Base-by-base conservation (phyloP, 2,329 filamentous ascomycete species). In the Aspergillus sp. region DNA sequence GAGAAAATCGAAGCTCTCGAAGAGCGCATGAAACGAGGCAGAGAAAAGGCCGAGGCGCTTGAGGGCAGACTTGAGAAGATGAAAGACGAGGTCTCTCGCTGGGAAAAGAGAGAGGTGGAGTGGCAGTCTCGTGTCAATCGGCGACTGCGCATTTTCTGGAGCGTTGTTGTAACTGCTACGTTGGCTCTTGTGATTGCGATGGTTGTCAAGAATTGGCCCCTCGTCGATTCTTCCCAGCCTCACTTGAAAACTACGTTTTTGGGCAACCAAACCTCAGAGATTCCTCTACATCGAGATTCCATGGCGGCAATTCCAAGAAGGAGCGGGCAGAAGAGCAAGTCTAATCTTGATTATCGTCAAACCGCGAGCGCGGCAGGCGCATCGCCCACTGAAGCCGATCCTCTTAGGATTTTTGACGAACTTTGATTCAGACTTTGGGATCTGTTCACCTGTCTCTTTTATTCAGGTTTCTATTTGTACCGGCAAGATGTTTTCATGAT, bases 91-190 rank as follows among this genome's bases (percentile, higher is more conserved):
- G 71, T 75, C 39, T 63, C 71, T 47, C 59, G 56, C 32, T 74
- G 70, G 69, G 71, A 74, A 48, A 59, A 59, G 43, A 60, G 63
- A 47, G 72, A 76, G 48, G 56, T 55, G 9, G 68, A 74, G 46
- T 72, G 66, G 64, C 69, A 72, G 58, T 62, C 57, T 27, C 62
- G 64, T 19, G 59, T 69, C 5, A 66, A 60, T 38, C 62, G 67
- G 44, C 57, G 70, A 39, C 53, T 72, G 37, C 66, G 67, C 17
- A 63, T 73, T 19, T 60, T 70, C 49, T 72, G 66, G 68, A 58
- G 56, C 0, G 52, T 62, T 20, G 49, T 67, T 17, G 53, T 49
- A 10, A 54, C 56, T 5, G 54, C 56, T 5, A 44, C 65, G 15
- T 38, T 68, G 23, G 48, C 67, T 27, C 27, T 67, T 6, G 41